These are phyloP conservation scores for Elsinoe ampelina DNA, from an alignment of 2,329 filamentous ascomycete species.

Conservation along the genomic window DNA sequence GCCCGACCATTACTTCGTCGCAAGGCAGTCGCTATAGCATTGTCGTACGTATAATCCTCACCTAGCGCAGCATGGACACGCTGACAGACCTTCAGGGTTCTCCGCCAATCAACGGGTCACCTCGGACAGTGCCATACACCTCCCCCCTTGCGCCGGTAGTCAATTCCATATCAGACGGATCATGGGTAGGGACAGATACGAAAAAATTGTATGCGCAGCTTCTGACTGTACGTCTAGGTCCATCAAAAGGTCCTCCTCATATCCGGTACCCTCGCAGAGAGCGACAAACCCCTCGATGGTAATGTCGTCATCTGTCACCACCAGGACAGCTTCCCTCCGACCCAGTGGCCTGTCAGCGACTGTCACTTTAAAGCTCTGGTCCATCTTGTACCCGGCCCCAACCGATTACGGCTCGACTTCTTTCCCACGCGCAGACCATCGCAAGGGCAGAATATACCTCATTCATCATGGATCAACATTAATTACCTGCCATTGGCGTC, in stretches of 20 bases:
- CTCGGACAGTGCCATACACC: constrained; percentile 34
- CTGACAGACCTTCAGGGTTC: constrained; percentile 23
- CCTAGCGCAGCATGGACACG: background rate
- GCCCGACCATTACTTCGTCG: constrained; percentile 21
- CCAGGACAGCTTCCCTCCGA: constrained; percentile 75
- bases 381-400: constrained; percentile 84
- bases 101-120: constrained; percentile 41
- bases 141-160: constrained; percentile 77
- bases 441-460: constrained; percentile 67
- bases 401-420: constrained; percentile 82
- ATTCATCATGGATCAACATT: constrained; percentile 70
- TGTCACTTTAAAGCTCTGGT: constrained; percentile 88
- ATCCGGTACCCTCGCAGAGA: constrained; percentile 71
- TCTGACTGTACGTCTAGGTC: constrained; percentile 46
- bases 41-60: constrained; percentile 18
- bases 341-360: constrained; percentile 76
- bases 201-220: background rate
- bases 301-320: constrained; percentile 68
- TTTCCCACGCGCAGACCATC: constrained; percentile 17
- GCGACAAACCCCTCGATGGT: constrained; percentile 64
- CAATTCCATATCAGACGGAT: constrained; percentile 67
- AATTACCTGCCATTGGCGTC: constrained; percentile 77
- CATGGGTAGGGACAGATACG: constrained; percentile 57
- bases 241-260: constrained; percentile 84
- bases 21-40: constrained; percentile 52